Base-by-base conservation (phyloP, 2,329 filamentous ascomycete species). In the Blumeriella jaapii region DNA sequence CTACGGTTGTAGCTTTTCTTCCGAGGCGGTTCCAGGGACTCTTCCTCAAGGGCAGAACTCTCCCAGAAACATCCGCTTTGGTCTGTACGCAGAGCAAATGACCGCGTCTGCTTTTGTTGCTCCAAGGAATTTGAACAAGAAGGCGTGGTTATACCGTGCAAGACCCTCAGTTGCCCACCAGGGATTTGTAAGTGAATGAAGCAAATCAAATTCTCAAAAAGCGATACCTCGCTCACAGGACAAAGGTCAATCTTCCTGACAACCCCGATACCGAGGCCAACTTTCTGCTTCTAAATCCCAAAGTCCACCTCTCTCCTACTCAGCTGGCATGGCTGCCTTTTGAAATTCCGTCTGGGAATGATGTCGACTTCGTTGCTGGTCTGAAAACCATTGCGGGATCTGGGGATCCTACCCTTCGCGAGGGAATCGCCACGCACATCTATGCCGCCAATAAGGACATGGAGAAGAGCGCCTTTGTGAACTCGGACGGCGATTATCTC, bases 401-500 rank as follows among this genome's bases (percentile, higher is more conserved):
- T 16, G 67, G 67, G 8, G 65, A 69, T 20, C 62, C 67, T 8
- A 68, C 64, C 4, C 57, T 65, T 17, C 55, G 60, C 32, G 64
- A 69, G 34, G 66, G 67, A 2, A 52, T 69, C 17, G 65, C 65
- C 6, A 56, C 64, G 2, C 67, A 69, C 44, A 56, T 68, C 28
- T 70, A 68, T 45, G 57, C 59, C 36, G 59, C 63, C 40, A 68
- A 67, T 41, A 51, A 54, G 1, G 61, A 54, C 34, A 69, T 70
- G 67, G 53, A 55, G 3, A 55, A 59, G 4, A 55, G 61, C 23
- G 65, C 66, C 0, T 67, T 67, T 40, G 61, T 60, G 42, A 69
- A 65, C 47, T 68, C 72, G n/a, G 76, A 82, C 43, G 76, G 76
- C 5, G 75, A 81, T 48, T 68, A 77, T 46, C 60, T 80, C 31